Conservation (phyloP, 768 basidiomycete genomes). For the Xerocomus potaroensis region DNA sequence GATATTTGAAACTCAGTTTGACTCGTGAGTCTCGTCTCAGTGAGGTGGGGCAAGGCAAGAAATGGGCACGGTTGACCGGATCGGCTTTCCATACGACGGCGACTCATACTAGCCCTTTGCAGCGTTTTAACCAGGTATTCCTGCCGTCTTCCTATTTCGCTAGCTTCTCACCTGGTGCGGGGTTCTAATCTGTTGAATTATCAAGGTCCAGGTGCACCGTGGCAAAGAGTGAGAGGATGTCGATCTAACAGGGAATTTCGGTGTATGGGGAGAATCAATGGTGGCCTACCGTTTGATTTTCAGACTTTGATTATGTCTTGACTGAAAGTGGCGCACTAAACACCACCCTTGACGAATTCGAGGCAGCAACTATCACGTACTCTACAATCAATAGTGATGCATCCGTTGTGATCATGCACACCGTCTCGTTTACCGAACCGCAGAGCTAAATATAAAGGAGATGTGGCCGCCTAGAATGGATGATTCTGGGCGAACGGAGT, state of each 20-base stretch:
- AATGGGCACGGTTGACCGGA: too few species aligned
- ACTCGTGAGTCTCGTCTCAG: too few species aligned
- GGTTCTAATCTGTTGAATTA: conserved; percentile 82
- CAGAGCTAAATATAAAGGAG: conserved; percentile 89
- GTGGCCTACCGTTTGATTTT: conserved; percentile 3
- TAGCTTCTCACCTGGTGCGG: conserved; percentile 80
- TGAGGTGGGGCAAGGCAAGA: too few species aligned
- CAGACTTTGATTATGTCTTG: conserved; percentile 63
- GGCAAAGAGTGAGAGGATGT: conserved; percentile 75
- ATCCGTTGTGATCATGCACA: conserved; percentile 13
- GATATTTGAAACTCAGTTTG: too few species aligned
- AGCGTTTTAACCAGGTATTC: conserved; percentile 52
- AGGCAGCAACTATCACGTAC: conserved; percentile 63
- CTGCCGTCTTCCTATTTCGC: conserved; percentile 55
- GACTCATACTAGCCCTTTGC: too few species aligned
- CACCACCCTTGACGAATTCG: conserved; percentile 61
- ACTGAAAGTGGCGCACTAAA: conserved; percentile 68
- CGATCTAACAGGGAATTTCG: conserved; percentile 39
- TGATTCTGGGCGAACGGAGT: conserved; percentile 90
- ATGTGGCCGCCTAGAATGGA: conserved; percentile 92
- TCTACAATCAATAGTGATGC: conserved; percentile 74
- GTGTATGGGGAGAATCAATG: not conserved
- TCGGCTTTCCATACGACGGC: too few species aligned
- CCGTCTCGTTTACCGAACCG: conserved; percentile 17
- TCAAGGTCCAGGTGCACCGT: conserved; percentile 77